A percentile compares a stretch with the other conserved stretches of the same genome.
phyloP scores from a whole-genome alignment of 2,329 filamentous ascomycete genomes.

The Trichoderma gracile region DNA sequence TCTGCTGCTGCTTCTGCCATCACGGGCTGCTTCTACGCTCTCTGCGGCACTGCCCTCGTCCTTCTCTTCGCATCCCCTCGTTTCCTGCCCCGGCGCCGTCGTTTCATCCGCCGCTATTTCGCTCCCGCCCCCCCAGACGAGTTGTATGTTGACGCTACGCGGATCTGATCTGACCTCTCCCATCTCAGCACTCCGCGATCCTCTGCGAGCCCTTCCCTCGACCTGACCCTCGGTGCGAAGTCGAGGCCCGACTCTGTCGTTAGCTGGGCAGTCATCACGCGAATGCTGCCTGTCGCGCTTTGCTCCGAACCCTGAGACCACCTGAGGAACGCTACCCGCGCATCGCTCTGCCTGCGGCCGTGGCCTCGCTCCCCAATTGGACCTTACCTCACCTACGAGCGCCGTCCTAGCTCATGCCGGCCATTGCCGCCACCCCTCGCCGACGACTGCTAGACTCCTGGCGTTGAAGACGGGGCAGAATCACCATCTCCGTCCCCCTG shows the following conservation, averaged over 20 bases:
- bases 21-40: not conserved
- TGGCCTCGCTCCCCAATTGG: slow-evolving; percentile 34
- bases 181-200: slow-evolving; percentile 34
- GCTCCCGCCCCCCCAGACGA: not conserved
- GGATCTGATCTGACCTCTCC: slow-evolving; percentile 31
- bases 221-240: slow-evolving; percentile 24
- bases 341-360: slow-evolving; percentile 26
- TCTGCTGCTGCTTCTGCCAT: slow-evolving; percentile 12
- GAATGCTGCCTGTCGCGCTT: slow-evolving; percentile 30
- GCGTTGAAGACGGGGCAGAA: slow-evolving; percentile 35
- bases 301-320: slow-evolving; percentile 29
- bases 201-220: slow-evolving; percentile 32
- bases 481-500: slow-evolving; percentile 31
- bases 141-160: slow-evolving; percentile 25
- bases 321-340: slow-evolving; percentile 27
- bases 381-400: slow-evolving; percentile 28
- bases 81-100: slow-evolving; percentile 13
- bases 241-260: slow-evolving; percentile 17
- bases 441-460: slow-evolving; percentile 38
- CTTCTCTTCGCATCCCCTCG: slow-evolving; percentile 2
- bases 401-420: slow-evolving; percentile 42
- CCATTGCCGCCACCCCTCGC: slow-evolving; percentile 37
- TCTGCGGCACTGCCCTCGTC: not conserved
- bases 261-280: slow-evolving; percentile 36
- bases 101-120: not conserved